phyloP scores from a whole-genome alignment of 352 stramenopile genomes.

The Phytophthora pisi region DNA sequence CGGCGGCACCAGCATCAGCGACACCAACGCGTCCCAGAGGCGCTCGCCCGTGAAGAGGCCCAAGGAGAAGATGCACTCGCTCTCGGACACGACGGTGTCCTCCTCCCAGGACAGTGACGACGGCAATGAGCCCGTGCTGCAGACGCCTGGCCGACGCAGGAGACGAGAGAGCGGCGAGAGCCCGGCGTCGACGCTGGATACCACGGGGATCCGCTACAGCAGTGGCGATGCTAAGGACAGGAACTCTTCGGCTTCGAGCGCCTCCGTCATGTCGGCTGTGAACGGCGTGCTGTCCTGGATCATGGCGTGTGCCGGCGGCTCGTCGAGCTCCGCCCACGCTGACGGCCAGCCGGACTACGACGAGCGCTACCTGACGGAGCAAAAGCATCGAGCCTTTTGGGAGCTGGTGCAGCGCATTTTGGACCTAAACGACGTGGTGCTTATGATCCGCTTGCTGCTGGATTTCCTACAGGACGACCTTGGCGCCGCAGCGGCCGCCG shows the following conservation, averaged over 20 bases:
- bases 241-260: neutral
- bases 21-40: neutral
- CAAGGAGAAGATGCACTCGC: slow-evolving; percentile 47
- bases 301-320: slow-evolving; percentile 16
- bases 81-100: slow-evolving; percentile 62
- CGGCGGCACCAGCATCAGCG: slow-evolving; percentile 3
- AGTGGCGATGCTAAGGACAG: neutral
- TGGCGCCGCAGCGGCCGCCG: slow-evolving; percentile 50
- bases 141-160: slow-evolving; percentile 19
- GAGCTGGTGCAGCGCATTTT: slow-evolving; percentile 74
- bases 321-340: neutral
- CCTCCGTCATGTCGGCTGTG: slow-evolving; percentile 11
- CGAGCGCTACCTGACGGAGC: slow-evolving; percentile 49
- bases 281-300: slow-evolving; percentile 22
- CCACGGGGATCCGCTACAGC: slow-evolving; percentile 4
- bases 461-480: slow-evolving; percentile 70
- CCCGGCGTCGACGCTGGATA: slow-evolving; percentile 2
- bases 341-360: slow-evolving; percentile 28
- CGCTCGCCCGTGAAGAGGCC: neutral
- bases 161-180: slow-evolving; percentile 18
- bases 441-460: slow-evolving; percentile 74
- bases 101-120: slow-evolving; percentile 47
- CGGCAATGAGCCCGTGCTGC: slow-evolving; percentile 20
- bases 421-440: slow-evolving; percentile 71
- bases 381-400: slow-evolving; percentile 82